These are phyloP conservation scores for Pelargonium australe DNA, from an alignment of 441 rosid species.

Conservation along the genomic window DNA sequence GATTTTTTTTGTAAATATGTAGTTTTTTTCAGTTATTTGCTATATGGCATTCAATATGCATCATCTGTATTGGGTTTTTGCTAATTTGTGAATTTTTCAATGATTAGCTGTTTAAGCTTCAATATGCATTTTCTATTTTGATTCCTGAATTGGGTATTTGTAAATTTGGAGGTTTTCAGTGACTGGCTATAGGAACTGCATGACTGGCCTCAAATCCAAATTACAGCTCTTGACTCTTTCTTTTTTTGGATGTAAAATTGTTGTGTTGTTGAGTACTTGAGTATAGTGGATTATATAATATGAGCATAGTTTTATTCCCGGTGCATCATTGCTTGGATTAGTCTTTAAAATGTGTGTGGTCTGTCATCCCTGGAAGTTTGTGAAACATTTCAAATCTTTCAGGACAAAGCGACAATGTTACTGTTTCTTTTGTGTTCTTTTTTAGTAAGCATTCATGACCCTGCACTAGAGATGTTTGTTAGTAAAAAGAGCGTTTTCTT, in stretches of 20 bases:
- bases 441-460: neutral
- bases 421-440: neutral
- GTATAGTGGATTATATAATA: neutral
- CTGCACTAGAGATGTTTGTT: no score
- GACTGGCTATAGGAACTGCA: neutral
- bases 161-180: neutral
- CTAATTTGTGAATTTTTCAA: neutral
- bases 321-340: neutral
- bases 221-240: neutral
- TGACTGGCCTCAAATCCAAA: neutral
- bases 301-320: neutral
- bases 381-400: neutral
- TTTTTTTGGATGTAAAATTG: neutral
- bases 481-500: neutral
- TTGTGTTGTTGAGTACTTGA: neutral
- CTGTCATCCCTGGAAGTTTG: neutral
- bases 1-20: neutral
- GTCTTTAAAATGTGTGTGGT: neutral
- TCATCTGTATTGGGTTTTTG: neutral
- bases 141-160: slow-evolving; percentile 1
- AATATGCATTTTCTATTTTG: slow-evolving; percentile 2
- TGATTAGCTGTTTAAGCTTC: neutral
- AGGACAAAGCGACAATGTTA: neutral
- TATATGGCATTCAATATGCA: neutral
- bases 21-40: neutral